Conservation (phyloP, 164 flowering plant genomes). For the Annona squamosa region DNA sequence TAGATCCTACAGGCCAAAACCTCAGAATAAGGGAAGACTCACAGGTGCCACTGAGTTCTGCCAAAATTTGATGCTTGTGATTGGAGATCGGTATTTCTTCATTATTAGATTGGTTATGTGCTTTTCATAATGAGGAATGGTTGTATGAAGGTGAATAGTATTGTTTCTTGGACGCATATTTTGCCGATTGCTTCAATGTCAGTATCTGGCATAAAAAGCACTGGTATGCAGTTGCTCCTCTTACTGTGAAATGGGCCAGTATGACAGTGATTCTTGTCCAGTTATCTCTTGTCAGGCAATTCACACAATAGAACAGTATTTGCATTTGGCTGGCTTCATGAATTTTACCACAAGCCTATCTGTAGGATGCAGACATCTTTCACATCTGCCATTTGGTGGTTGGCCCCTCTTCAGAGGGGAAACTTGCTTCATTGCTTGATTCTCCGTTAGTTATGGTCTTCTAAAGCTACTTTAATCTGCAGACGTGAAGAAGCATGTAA, state of each 20-base stretch:
- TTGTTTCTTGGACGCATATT: not conserved
- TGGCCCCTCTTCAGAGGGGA: not conserved
- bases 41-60: slow-evolving; percentile 38
- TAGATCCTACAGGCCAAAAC: slow-evolving; percentile 77
- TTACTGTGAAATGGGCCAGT: not conserved
- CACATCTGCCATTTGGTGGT: not conserved
- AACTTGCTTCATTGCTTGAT: no score
- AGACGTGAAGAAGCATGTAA: no score
- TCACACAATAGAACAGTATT: not conserved
- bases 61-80: not conserved
- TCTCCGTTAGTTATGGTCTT: no score
- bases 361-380: not conserved
- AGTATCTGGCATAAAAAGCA: no score
- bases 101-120: not conserved
- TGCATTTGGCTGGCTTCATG: not conserved
- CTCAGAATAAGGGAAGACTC: slow-evolving; percentile 69
- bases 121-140: not conserved
- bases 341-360: not conserved
- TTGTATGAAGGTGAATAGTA: not conserved
- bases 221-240: no score
- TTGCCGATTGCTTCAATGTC: not conserved
- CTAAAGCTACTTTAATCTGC: no score
- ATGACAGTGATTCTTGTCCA: not conserved
- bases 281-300: not conserved
- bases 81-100: not conserved